Conservation (phyloP, 306 rosid genomes). For the Citrullus amarus region DNA sequence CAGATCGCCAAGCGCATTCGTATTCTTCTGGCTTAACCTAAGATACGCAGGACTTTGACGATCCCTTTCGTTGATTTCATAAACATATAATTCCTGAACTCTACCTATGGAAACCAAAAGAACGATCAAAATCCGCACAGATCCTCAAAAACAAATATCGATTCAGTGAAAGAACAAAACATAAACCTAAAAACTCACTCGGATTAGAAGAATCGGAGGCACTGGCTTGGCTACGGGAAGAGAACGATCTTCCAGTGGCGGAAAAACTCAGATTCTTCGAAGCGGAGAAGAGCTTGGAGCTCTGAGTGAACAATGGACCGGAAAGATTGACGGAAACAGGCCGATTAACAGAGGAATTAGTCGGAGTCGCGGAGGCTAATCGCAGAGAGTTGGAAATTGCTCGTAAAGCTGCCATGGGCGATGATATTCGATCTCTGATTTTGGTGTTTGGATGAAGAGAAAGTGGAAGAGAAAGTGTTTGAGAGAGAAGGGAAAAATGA, state of each 20-base stretch:
- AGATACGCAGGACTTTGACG: constrained; percentile 66
- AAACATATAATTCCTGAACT: constrained; percentile 48
- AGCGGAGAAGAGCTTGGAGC: constrained; percentile 19
- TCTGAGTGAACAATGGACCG: constrained; percentile 5
- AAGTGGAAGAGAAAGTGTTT: background rate
- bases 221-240: constrained; percentile 31
- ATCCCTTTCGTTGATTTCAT: constrained; percentile 63
- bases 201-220: constrained; percentile 20
- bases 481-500: background rate
- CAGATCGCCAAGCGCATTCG: constrained; percentile 56
- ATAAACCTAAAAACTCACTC: background rate
- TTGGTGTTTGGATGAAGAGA: background rate
- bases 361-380: background rate
- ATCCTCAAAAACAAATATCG: background rate
- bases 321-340: constrained; percentile 13
- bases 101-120: constrained; percentile 21
- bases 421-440: background rate
- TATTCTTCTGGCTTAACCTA: constrained; percentile 45
- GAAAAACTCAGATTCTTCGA: constrained; percentile 6
- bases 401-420: background rate
- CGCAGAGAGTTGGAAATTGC: background rate
- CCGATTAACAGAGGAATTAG: background rate
- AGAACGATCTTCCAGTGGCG: constrained; percentile 17
- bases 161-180: background rate
- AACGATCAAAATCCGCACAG: background rate